phyloP scores from a whole-genome alignment of 164 flowering plant species.

The Chimonanthus salicifolius region DNA sequence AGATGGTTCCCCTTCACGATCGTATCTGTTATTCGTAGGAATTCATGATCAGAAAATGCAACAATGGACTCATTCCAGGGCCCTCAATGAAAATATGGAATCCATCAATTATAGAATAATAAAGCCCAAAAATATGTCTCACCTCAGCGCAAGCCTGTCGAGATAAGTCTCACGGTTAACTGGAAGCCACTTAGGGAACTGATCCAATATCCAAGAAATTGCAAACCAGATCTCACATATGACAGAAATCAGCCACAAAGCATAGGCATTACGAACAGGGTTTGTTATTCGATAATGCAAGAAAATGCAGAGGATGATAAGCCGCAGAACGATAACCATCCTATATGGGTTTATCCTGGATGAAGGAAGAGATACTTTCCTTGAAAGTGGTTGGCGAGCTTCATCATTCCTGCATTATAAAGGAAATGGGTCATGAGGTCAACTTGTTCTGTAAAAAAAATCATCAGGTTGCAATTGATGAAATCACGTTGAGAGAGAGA shows the following conservation, averaged over 20 bases:
- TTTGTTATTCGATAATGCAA: constrained; percentile 50
- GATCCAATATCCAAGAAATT: constrained; percentile 50
- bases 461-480: not conserved
- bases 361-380: constrained; percentile 44
- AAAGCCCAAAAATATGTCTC: not conserved
- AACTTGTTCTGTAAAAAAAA: not conserved
- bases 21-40: constrained; percentile 31
- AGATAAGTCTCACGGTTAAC: constrained; percentile 52
- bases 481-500: constrained; percentile 19
- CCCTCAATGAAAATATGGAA: not conserved
- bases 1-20: constrained; percentile 52
- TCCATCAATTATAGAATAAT: not conserved
- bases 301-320: constrained; percentile 38
- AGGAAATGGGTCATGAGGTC: not conserved
- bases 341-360: constrained; percentile 47
- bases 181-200: constrained; percentile 55
- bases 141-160: constrained; percentile 48
- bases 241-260: constrained; percentile 51
- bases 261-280: constrained; percentile 47
- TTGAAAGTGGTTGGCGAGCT: constrained; percentile 51
- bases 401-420: constrained; percentile 42
- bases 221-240: constrained; percentile 61
- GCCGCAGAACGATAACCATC: constrained; percentile 44
- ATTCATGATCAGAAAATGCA: constrained; percentile 5
- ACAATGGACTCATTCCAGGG: not conserved